phyloP scores from a whole-genome alignment of 1,139 yeast genomes.

The Pichia kudriavzevii region DNA sequence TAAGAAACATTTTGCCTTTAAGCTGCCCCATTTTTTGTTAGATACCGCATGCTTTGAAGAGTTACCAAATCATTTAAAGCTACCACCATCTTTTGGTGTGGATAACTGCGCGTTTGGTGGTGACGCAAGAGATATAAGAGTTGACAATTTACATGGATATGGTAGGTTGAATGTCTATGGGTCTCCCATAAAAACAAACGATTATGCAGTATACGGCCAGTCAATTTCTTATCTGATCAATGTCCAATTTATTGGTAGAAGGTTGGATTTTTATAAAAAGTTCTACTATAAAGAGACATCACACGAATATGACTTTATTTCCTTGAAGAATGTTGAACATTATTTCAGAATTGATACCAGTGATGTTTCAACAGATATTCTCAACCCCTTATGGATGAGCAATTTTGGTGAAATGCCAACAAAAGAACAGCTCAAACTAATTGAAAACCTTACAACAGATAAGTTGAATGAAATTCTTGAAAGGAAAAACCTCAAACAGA shows the following conservation, averaged over 20 bases:
- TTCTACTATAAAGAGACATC: conserved; percentile 14
- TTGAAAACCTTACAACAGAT: conserved; percentile 15
- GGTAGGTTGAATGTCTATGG: conserved; percentile 34
- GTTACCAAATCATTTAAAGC: conserved; percentile 38
- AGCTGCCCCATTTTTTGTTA: conserved; percentile 49
- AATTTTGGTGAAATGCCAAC: conserved; percentile 13
- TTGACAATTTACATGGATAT: conserved; percentile 31
- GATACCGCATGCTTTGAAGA: conserved; percentile 54
- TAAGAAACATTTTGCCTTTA: conserved; percentile 59
- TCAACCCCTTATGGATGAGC: no score
- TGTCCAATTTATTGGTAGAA: conserved; percentile 23
- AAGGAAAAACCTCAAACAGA: conserved; percentile 11
- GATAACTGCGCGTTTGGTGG: conserved; percentile 25
- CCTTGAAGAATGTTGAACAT: conserved; percentile 18
- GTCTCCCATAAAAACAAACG: conserved; percentile 29
- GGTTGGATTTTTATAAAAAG: conserved; percentile 17
- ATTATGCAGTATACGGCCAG: conserved; percentile 21
- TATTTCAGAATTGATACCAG: conserved; percentile 19
- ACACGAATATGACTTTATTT: conserved; percentile 19
- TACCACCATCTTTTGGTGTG: conserved; percentile 63
- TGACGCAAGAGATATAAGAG: conserved; percentile 13
- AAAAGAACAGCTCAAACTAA: conserved; percentile 13
- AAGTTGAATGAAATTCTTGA: conserved; percentile 15
- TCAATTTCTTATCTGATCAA: conserved; percentile 25
- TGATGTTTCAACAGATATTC: background rate